Conservation (phyloP, 129 eudicot genomes). For the Pulicaria dysenterica region DNA sequence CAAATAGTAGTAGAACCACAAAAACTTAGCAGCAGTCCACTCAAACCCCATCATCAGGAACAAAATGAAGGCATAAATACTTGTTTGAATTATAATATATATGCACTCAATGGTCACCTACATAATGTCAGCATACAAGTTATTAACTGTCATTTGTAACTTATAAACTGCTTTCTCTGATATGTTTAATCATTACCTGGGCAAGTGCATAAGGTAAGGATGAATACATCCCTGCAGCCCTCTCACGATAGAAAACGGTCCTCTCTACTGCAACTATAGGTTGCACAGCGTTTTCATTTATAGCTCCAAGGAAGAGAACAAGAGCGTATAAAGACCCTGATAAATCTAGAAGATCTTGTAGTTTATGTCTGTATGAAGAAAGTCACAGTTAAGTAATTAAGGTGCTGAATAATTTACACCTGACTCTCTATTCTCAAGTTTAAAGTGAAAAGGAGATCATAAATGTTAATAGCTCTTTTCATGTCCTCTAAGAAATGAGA, state of each 20-base stretch:
- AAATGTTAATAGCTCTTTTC: no score
- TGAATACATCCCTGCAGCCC: constrained; percentile 59
- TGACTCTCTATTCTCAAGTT: neutral
- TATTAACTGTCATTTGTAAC: neutral
- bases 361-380: constrained; percentile 31
- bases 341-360: constrained; percentile 44
- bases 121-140: constrained; percentile 24
- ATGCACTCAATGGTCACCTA: constrained; percentile 45
- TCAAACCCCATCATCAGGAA: constrained; percentile 42
- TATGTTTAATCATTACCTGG: constrained; percentile 34
- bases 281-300: constrained; percentile 44
- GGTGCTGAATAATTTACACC: neutral
- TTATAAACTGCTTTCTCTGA: neutral
- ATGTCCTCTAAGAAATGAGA: no score
- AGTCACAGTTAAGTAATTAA: constrained; percentile 18
- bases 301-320: constrained; percentile 51
- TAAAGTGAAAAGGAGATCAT: no score
- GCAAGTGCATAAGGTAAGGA: constrained; percentile 50
- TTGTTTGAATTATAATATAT: constrained; percentile 39
- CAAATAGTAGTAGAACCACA: constrained; percentile 39
- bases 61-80: constrained; percentile 27
- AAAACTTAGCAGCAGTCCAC: constrained; percentile 42
- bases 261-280: constrained; percentile 46
- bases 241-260: constrained; percentile 52
- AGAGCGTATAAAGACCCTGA: constrained; percentile 41